Base-by-base conservation (phyloP, 2,329 filamentous ascomycete genomes). In the Alternaria alternata region DNA sequence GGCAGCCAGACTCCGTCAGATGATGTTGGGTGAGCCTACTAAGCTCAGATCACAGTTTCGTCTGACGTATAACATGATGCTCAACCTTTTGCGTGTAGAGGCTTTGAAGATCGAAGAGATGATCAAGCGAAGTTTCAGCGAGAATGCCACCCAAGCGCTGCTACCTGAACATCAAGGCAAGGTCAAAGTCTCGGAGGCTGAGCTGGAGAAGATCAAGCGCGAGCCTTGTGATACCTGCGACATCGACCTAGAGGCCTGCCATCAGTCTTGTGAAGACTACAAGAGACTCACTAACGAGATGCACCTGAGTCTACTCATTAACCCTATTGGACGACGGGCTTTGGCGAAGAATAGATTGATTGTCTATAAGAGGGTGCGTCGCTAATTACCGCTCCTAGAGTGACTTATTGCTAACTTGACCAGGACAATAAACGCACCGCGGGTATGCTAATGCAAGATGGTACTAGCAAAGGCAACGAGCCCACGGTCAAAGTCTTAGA, bases 61-160 rank as follows among this genome's bases (percentile, higher is more conserved):
- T 62, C 84, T 99, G 48, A 99, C 96, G 0, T 99, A 99, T 83
- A 99, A 98, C 80, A 99, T 99, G 95, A 99, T 99, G 62, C 83
- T 99, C 30, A 99, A 98, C 74, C 84, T 99, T 32, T 84, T 99
- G 49, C 90, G 95, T 36, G 95, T 99, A 2, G 95, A 99, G 78
- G 95, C 95, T 3, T 81, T 99, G 66, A 98, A 97, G 82, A 98
- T 99, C 69, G 95, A 99, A 78, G 95, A 99, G 80, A 99, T 99
- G 95, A 99, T 99, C 83, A 99, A 99, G 85, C 91, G 95, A 67
- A 97, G 94, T 78, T 99, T 99, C 83, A 97, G 94, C 53, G 95
- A 99, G 78, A 95, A 99, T 79, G 94, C 94, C 24, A 98, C 94
- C 0, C 95, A 99, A 75, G 94, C 96, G 63, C 81, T 98, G 12